These are phyloP conservation scores for Cytospora mali DNA, from an alignment of 2,329 filamentous ascomycete genomes.

Conservation along the genomic window DNA sequence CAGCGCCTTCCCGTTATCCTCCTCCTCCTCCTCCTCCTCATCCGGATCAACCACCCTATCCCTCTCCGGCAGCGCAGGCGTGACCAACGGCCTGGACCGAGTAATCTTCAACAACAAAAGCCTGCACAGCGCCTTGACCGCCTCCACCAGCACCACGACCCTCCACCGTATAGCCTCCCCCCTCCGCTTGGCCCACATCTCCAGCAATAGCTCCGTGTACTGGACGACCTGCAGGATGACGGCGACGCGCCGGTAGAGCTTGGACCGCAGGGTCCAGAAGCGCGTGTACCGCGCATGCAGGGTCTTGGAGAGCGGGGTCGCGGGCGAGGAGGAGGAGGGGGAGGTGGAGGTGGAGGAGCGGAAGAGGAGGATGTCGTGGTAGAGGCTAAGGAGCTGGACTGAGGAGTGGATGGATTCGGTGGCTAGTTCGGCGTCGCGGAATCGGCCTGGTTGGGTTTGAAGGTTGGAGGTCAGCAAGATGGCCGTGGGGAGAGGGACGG, in stretches of 20 bases:
- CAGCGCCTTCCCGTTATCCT: slow-evolving; percentile 49
- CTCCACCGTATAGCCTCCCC: slow-evolving; percentile 84
- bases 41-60: slow-evolving; percentile 69
- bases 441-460: slow-evolving; percentile 60
- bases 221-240: slow-evolving; percentile 85
- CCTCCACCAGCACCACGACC: slow-evolving; percentile 81
- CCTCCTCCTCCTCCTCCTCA: slow-evolving; percentile 54
- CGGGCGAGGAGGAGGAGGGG: slow-evolving; percentile 58
- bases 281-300: slow-evolving; percentile 68
- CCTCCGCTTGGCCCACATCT: slow-evolving; percentile 90
- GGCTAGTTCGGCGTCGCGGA: slow-evolving; percentile 90
- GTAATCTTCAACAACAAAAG: slow-evolving; percentile 81
- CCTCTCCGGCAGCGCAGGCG: slow-evolving; percentile 81
- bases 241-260: slow-evolving; percentile 79
- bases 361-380: slow-evolving; percentile 86
- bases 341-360: slow-evolving; percentile 56
- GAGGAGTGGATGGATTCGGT: slow-evolving; percentile 90
- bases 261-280: slow-evolving; percentile 65
- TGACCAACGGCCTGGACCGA: slow-evolving; percentile 78
- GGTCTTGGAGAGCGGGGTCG: slow-evolving; percentile 55
- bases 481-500: slow-evolving; percentile 17
- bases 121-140: slow-evolving; percentile 82
- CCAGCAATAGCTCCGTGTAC: slow-evolving; percentile 94
- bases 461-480: background rate
- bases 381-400: slow-evolving; percentile 86